Conservation (phyloP, 1,139 yeast species). For the Eremothecium cymbalariae region DNA sequence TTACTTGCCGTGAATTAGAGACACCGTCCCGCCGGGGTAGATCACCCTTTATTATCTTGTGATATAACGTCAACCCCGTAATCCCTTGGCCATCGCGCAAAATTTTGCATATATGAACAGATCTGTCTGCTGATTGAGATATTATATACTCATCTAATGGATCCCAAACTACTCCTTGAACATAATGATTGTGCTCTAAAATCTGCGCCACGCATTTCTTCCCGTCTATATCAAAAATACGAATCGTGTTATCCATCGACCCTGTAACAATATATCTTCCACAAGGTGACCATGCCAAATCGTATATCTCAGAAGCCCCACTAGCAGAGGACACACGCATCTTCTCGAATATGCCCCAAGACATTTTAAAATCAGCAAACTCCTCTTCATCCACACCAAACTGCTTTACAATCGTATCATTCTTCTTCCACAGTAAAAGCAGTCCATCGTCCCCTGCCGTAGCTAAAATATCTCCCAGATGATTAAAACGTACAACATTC, state of each 20-base stretch:
- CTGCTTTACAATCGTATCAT: constrained; percentile 47
- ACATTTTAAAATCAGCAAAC: constrained; percentile 51
- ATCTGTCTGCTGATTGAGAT: constrained; percentile 85
- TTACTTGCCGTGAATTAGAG: constrained; percentile 10
- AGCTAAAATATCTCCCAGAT: constrained; percentile 60
- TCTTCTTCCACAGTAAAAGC: constrained; percentile 65
- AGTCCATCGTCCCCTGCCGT: constrained; percentile 95
- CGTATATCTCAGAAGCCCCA: constrained; percentile 64
- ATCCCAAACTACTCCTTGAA: constrained; percentile 96
- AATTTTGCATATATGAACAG: constrained; percentile 54
- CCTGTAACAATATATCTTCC: constrained; percentile 72
- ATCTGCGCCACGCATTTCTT: constrained; percentile 58
- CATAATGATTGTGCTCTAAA: constrained; percentile 75
- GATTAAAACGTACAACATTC: constrained; percentile 74
- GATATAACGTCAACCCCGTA: constrained; percentile 21
- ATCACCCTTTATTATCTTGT: constrained; percentile 26
- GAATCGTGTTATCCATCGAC: constrained; percentile 77
- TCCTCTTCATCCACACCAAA: constrained; percentile 22
- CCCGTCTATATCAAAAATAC: constrained; percentile 52
- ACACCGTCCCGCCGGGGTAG: constrained; percentile 20
- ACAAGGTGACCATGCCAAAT: constrained; percentile 86
- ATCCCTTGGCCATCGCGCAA: constrained; percentile 12
- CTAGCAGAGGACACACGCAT: constrained; percentile 16
- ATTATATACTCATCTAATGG: constrained; percentile 69
- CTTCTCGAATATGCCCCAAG: constrained; percentile 45